Percentiles rank a stretch among this genome's conserved stretches.
Conservation (phyloP, 371 early-diverging fungal species). For the Mucor irregularis region DNA sequence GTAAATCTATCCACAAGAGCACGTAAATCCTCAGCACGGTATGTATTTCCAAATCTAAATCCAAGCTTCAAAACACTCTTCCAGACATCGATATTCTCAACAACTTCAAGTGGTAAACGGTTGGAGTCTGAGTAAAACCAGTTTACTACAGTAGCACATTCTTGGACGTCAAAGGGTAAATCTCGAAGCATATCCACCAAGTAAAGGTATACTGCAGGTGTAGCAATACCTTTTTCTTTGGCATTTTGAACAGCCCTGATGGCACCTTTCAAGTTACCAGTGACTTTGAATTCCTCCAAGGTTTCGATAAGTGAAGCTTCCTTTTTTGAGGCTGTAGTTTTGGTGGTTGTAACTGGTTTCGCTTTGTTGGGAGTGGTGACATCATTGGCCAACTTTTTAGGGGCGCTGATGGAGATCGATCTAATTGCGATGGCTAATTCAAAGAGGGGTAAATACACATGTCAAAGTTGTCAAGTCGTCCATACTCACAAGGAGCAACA, state of each 20-base stretch:
- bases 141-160: constrained; percentile 17
- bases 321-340: neutral
- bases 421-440: neutral
- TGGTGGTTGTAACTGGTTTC: neutral
- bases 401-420: neutral
- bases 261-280: constrained; percentile 19
- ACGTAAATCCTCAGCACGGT: constrained; percentile 26
- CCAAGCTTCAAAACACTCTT: constrained; percentile 31
- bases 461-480: too few relatives aligned
- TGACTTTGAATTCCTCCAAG: constrained; percentile 9
- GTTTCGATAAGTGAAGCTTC: neutral
- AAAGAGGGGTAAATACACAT: too few relatives aligned
- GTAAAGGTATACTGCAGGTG: constrained; percentile 13
- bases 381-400: neutral
- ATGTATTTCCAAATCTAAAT: constrained; percentile 20
- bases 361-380: neutral
- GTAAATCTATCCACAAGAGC: constrained; percentile 25
- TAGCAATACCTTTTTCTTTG: constrained; percentile 2
- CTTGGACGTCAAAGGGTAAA: constrained; percentile 19
- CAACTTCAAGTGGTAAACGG: constrained; percentile 11
- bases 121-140: constrained; percentile 40
- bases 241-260: constrained; percentile 12
- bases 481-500: too few relatives aligned
- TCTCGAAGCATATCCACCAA: constrained; percentile 13
- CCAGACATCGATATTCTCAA: constrained; percentile 33